Conservation (phyloP, 441 rosid genomes). For the Pelargonium citronellum region DNA sequence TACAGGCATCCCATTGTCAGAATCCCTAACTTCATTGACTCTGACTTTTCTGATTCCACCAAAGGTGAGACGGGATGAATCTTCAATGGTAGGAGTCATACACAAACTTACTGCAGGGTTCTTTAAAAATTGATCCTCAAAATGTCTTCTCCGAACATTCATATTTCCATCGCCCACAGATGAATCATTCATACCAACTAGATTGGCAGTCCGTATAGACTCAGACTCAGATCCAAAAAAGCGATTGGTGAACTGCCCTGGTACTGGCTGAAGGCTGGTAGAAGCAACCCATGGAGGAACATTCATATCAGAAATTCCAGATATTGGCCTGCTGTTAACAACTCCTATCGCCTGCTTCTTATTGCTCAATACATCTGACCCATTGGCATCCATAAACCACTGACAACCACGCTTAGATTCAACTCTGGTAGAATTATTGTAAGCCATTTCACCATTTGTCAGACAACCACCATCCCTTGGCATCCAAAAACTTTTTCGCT, state of each 20-base stretch:
- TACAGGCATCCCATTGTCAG: constrained; percentile 32
- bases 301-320: constrained; percentile 30
- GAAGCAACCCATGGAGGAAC: constrained; percentile 44
- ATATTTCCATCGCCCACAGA: constrained; percentile 32
- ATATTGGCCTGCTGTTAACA: constrained; percentile 30
- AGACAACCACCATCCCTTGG: constrained; percentile 38
- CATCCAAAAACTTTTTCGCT: constrained; percentile 55
- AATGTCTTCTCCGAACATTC: constrained; percentile 34
- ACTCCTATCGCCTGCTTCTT: constrained; percentile 55
- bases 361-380: constrained; percentile 44
- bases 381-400: constrained; percentile 49
- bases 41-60: constrained; percentile 53
- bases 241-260: constrained; percentile 44
- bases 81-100: constrained; percentile 47
- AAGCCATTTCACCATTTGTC: constrained; percentile 41
- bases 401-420: constrained; percentile 53
- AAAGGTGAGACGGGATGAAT: constrained; percentile 39
- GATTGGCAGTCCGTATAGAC: constrained; percentile 39
- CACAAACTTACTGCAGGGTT: constrained; percentile 48
- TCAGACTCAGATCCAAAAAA: constrained; percentile 37
- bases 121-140: constrained; percentile 36
- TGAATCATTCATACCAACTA: constrained; percentile 44
- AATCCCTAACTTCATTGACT: constrained; percentile 52
- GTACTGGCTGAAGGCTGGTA: constrained; percentile 42
- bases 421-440: constrained; percentile 37